Base-by-base conservation (phyloP, 768 basidiomycete species). In the Pisolithus orientalis region DNA sequence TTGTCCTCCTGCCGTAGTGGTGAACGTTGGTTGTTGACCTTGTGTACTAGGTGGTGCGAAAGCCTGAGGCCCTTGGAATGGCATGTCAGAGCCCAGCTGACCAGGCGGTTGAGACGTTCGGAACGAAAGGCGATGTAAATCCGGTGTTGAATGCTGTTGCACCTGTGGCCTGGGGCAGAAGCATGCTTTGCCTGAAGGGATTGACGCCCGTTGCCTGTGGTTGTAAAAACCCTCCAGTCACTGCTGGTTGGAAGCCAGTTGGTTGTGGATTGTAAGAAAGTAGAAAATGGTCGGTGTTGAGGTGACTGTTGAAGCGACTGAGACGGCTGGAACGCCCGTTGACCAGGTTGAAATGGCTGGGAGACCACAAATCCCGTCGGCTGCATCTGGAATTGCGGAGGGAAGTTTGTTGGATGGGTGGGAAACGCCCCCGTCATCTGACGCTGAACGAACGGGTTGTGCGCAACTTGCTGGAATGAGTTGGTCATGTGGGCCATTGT, bases 151-250 rank as follows among this genome's bases (percentile, higher is more conserved):
- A 77, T 52, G 74, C 57, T 1, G 78, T 75, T 66, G 79, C 72
- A 2, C 83, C 82, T 3, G 84, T 87, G 7, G 73, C 70, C 59
- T 86, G 83, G 10, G 85, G 78, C 25, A 83, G 51, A 55, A 91
- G 66, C 76, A 84, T 79, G 58, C 80, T 88, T 66, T 90, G 90
- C 32, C 92, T 76, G 75, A 94, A 94, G 8, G 90, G 91, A 67
- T 93, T 94, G 40, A 74, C 70, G 17, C 83, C 86, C 8, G 84
- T 87, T 27, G 62, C 50, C 42, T 75, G 76, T 27, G 76, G 73
- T 44, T 83, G 82, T 44, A 82, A 54, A 70, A 84, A 78, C 21
- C 71, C 66, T 11, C 70, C 65, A 51, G 64, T 51, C 50, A 85
- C 81, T 50, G 59, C 71, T 59, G 40, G 58, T 59, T 52, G 57